Conservation (phyloP, 2,329 filamentous ascomycete genomes). For the Pseudopithomyces chartarum region DNA sequence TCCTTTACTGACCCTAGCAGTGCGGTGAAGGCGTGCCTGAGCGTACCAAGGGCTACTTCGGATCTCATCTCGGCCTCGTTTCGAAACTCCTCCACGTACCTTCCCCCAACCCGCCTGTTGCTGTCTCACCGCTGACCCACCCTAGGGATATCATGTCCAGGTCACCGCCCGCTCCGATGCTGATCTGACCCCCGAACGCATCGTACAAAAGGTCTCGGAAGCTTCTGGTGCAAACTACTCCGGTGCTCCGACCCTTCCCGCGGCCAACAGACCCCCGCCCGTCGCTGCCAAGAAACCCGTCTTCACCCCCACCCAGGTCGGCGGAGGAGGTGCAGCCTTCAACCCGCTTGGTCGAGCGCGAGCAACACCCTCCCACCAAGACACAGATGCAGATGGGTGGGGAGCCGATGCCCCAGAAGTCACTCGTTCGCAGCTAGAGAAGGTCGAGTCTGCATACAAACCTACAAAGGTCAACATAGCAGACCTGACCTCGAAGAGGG, state of each 20-base stretch:
- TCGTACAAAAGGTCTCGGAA: slow-evolving; percentile 92
- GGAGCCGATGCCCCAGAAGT: slow-evolving; percentile 91
- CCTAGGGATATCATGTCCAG: slow-evolving; percentile 89
- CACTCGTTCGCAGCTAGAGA: slow-evolving; percentile 84
- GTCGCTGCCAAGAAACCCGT: slow-evolving; percentile 86
- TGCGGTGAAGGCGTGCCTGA: slow-evolving; percentile 98
- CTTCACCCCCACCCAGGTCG: slow-evolving; percentile 77
- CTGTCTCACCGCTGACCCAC: slow-evolving; percentile 22
- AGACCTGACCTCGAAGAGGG: slow-evolving; percentile 76
- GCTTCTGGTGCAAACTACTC: slow-evolving; percentile 95
- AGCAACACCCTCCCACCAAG: slow-evolving; percentile 57
- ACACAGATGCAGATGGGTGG: slow-evolving; percentile 87
- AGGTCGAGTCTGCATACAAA: slow-evolving; percentile 89
- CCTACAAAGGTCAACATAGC: slow-evolving; percentile 95
- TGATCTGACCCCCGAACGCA: slow-evolving; percentile 84
- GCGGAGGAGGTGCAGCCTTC: slow-evolving; percentile 60
- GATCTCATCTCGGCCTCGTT: slow-evolving; percentile 86
- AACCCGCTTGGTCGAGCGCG: slow-evolving; percentile 72
- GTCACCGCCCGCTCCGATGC: slow-evolving; percentile 91
- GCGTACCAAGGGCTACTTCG: slow-evolving; percentile 97
- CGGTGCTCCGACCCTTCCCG: slow-evolving; percentile 62
- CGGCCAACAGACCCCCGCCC: slow-evolving; percentile 65
- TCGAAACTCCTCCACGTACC: slow-evolving; percentile 84
- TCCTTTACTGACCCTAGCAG: slow-evolving; percentile 44
- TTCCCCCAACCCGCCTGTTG: slow-evolving; percentile 4